Conservation (phyloP, 805 yeast genomes). For the Kodamaea hsintzibuensis region DNA sequence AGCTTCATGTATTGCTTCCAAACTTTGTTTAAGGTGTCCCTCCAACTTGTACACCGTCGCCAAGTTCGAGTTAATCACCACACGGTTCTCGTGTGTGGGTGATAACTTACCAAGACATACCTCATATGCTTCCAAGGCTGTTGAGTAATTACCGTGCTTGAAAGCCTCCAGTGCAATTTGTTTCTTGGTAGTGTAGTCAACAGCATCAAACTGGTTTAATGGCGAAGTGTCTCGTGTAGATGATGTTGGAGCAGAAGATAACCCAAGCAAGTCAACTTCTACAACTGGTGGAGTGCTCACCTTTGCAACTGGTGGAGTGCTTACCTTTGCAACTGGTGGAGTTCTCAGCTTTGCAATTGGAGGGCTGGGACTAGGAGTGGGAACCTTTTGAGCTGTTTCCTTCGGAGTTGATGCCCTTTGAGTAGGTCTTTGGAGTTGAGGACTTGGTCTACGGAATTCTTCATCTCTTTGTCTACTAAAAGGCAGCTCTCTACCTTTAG, state of each 20-base stretch:
- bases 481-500: background rate
- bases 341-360: constrained; percentile 10
- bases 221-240: constrained; percentile 18
- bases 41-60: constrained; percentile 36
- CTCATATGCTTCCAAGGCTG: constrained; percentile 62
- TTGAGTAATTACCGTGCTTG: constrained; percentile 78
- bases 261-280: constrained; percentile 30
- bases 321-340: constrained; percentile 9
- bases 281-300: constrained; percentile 13
- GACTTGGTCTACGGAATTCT: background rate
- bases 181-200: constrained; percentile 49
- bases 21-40: constrained; percentile 16
- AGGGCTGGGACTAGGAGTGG: background rate
- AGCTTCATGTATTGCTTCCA: constrained; percentile 43
- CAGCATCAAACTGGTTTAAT: constrained; percentile 40
- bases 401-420: background rate
- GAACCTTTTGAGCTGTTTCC: background rate
- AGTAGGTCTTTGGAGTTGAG: background rate
- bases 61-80: constrained; percentile 74
- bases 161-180: constrained; percentile 62
- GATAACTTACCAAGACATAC: constrained; percentile 56
- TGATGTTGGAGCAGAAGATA: constrained; percentile 13
- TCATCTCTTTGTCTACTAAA: background rate
- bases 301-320: constrained; percentile 8
- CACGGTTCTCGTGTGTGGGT: constrained; percentile 57